These are phyloP conservation scores for Cercospora beticola DNA, from an alignment of 2,329 filamentous ascomycete species.

Conservation along the genomic window DNA sequence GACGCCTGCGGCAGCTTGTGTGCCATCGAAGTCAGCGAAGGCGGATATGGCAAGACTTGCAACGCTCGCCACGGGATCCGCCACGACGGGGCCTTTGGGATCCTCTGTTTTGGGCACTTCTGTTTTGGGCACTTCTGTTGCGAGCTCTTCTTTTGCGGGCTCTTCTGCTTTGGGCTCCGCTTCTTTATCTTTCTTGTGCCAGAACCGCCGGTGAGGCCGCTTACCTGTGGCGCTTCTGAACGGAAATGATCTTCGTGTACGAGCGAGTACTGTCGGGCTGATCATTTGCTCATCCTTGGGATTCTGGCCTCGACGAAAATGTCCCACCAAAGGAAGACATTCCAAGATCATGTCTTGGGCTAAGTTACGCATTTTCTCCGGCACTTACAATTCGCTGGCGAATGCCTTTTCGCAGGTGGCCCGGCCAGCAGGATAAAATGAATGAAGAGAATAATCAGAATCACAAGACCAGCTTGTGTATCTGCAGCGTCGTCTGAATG, in stretches of 20 bases:
- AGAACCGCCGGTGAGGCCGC: background rate
- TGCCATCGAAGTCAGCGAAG: background rate
- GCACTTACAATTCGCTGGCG: background rate
- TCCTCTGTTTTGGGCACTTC: background rate
- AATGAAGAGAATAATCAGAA: background rate
- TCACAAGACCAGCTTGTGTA: background rate
- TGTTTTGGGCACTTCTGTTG: background rate
- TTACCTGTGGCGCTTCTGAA: background rate
- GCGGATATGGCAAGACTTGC: background rate
- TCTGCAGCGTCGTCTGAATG: background rate
- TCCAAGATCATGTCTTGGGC: background rate
- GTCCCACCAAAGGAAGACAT: background rate
- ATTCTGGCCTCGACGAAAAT: background rate
- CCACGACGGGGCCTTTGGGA: background rate
- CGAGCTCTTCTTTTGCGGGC: too few species aligned
- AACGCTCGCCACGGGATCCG: background rate
- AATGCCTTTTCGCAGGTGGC: background rate
- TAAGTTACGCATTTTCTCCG: background rate
- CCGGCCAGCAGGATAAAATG: background rate
- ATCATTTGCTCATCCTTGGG: background rate
- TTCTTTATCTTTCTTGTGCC: background rate
- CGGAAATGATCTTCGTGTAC: background rate
- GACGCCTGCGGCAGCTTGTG: background rate
- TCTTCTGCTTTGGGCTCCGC: background rate
- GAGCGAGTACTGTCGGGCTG: background rate